Base-by-base conservation (phyloP, 306 rosid species). In the Mimosa bimucronata region DNA sequence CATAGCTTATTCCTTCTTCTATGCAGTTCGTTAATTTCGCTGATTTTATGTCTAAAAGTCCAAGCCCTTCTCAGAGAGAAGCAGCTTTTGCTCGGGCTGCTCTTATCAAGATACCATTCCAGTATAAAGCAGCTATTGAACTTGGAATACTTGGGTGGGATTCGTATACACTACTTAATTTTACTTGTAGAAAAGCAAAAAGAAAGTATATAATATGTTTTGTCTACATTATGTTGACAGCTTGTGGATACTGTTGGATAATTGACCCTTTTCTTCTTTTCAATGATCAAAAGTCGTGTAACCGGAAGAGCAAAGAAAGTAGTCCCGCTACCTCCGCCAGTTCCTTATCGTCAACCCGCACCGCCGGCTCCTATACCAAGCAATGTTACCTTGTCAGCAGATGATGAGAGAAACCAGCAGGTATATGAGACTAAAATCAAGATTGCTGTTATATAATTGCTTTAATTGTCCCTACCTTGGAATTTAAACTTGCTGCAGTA, bases 91-190 rank as follows among this genome's bases (percentile, higher is more conserved):
- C 98, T 84, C 86, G 92, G 2, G 91, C 95, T 61, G 98, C 97
- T 79, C 97, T 94, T 65, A 94, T 94, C 97, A 97, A 92, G 88
- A 86, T 94, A 62, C 98, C 98, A 1, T 76, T 94, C 82, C 98
- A 94, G 82, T 94, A 89, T 46, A 92, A 91, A 92, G n/a, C n/a
- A n/a, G n/a, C n/a, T n/a, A n/a, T n/a, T n/a, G n/a, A n/a, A n/a
- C n/a, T n/a, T n/a, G n/a, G n/a, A n/a, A n/a, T n/a, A n/a, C n/a
- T n/a, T n/a, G n/a, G n/a, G n/a, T n/a, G n/a, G n/a, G n/a, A n/a
- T n/a, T n/a, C n/a, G n/a, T n/a, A n/a, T n/a, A n/a, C n/a, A n/a
- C n/a, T n/a, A n/a, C n/a, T n/a, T n/a, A n/a, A n/a, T n/a, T n/a
- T n/a, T n/a, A n/a, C n/a, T n/a, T n/a, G n/a, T n/a, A n/a, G n/a